Base-by-base conservation (phyloP, 305 asterid genomes). In the Solanum hybrid region DNA sequence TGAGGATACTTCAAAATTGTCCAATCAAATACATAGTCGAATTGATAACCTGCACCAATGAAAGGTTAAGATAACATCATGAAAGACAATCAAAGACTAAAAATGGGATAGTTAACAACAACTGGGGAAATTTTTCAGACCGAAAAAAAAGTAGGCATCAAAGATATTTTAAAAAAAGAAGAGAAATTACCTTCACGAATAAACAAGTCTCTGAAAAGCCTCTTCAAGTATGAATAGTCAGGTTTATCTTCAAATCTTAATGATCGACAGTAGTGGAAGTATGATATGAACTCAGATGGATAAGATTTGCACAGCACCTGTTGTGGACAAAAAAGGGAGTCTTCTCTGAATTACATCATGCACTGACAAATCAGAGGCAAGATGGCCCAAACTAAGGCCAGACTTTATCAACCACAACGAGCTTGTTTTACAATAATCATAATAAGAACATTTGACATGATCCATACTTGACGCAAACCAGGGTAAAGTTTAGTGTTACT, bases 21-120 rank as follows among this genome's bases (percentile, higher is more conserved):
- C 98, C 99, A 97, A 90, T 97, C 99, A 92, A 97, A 97, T 85
- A 96, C 98, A 91, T 96, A 95, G 92, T 97, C 99, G 85, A 97
- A 95, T 87, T 97, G 99, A 91, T 95, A 97, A 89, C 98, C 99
- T 97, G 94, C 91, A 85, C 64, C 78, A 85, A 56, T 77, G 66
- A 92, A 40, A 37, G 71, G 82, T 88, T 80, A 78, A 71, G 32
- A 78, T 42, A 15, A 78, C 56, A 51, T 22, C 10, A 4, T 78
- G 85, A 9, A 78, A 78, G 10, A 11, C 27, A 11, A 22, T 51
- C 24, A 51, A 13, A 88, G 76, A 38, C 42, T n/a, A 69, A 51
- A 51, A 31, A 19, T 51, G 75, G 14, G 31, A 11, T 51, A 10
- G 86, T 51, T 4, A 84, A 84, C 10, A 84, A 84, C 17, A 72